Evolutionary conservation across 1,284 basidiomycete species (phyloP), one percentile per base, ranked within the genome.

Genomic region (Baeospora myosura): DNA sequence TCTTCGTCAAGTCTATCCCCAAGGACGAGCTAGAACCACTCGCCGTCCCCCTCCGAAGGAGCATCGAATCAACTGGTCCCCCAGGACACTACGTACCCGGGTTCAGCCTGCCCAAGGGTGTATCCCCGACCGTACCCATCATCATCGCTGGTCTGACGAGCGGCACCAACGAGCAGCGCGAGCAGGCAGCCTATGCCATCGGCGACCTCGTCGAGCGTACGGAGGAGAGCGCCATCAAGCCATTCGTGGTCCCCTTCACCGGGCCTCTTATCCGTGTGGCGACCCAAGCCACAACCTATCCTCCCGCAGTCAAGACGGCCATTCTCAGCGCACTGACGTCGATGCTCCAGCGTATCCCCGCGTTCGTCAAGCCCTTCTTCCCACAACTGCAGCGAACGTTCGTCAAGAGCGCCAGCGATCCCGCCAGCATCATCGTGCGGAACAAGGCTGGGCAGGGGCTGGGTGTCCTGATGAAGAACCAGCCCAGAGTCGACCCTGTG

Each of bases 331-430:
- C 92, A 1, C 73, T 96, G 29, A 79, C 81, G 0, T 78, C 81
- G 7, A 87, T 96, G 74, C 71, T 96, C 24, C 77, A 83, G 50
- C 74, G 77, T 39, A 88, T 98, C 16, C 93, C 95, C 0, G 69
- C 75, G 16, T 89, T 96, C 51, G 91, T 97, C 50, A 92, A 92
- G 59, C 94, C 95, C 0, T 98, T 98, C 82, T 97, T 97, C 73
- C 96, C 95, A 2, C 95, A 98, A 59, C 68, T 98, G 26, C 95
- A 98, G 59, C 78, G 95, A 29, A 97, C 93, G 0, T 98, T 98
- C 58, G 87, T 97, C 63, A 98, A 98, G 66, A 90, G 91, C 28
- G 76, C 88, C 0, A 77, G 83, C 45, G 95, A 98, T 60, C 65
- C 84, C 1, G 75, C 84, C 1, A 89, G 88, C 51, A 67, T 76